phyloP scores from a whole-genome alignment of 2,329 filamentous ascomycete species.

The Colletotrichum chrysophilum region DNA sequence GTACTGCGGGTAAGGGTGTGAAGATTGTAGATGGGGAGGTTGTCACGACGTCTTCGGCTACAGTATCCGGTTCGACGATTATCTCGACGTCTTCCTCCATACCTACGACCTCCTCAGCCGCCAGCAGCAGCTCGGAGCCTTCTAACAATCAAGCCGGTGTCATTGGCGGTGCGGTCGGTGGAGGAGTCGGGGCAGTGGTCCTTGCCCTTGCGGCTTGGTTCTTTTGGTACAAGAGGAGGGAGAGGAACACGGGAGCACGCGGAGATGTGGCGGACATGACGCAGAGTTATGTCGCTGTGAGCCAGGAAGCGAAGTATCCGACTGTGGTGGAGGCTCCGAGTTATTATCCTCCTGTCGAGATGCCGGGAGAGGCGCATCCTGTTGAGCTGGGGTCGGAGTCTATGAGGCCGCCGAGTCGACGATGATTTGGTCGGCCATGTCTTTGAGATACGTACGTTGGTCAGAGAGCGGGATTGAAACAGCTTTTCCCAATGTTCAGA shows the following conservation, averaged over 20 bases:
- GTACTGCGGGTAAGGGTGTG: not conserved
- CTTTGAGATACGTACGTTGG: fast-evolving
- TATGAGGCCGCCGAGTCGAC: not conserved
- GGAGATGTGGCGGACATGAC: not conserved
- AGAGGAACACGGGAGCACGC: not conserved
- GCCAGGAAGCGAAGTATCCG: not conserved
- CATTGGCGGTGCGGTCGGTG: not conserved
- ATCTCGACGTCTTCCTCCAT: not conserved
- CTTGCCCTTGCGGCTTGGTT: not conserved
- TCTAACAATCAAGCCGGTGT: not conserved
- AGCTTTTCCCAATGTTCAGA: no score
- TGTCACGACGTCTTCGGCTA: not conserved
- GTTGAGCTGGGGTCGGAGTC: not conserved
- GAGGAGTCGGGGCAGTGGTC: not conserved
- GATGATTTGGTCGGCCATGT: not conserved
- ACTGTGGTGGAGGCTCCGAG: not conserved
- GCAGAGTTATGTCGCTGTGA: not conserved
- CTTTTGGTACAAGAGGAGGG: not conserved
- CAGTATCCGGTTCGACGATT: not conserved
- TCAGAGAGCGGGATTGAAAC: no score
- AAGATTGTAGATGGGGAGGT: not conserved
- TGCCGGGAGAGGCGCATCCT: not conserved
- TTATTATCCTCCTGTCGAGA: not conserved
- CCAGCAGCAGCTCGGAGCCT: no score
- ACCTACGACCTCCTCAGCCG: fast-evolving